Evolutionary conservation across 1,284 basidiomycete species (phyloP).

Genomic region (Trametes pubescens): DNA sequence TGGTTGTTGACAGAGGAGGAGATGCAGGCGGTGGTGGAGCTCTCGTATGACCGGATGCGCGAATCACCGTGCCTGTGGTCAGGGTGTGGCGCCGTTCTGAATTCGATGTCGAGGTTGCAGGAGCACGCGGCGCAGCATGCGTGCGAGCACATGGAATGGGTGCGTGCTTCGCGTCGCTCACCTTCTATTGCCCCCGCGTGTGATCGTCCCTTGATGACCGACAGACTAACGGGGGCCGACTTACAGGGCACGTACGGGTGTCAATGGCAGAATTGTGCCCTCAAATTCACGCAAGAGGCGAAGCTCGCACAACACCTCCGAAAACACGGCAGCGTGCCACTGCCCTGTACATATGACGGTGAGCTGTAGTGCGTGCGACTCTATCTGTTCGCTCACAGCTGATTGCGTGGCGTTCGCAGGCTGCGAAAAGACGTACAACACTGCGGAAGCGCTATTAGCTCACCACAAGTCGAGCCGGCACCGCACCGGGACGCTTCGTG

Average conservation of each 20-base stretch:
- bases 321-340: slow-evolving; percentile 51
- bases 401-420: slow-evolving; percentile 40
- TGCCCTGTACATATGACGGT: slow-evolving; percentile 60
- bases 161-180: slow-evolving; percentile 32
- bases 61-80: slow-evolving; percentile 65
- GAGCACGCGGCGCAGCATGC: slow-evolving; percentile 61
- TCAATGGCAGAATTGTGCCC: slow-evolving; percentile 57
- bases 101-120: slow-evolving; percentile 57
- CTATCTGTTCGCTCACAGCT: neutral
- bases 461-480: slow-evolving; percentile 41
- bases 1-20: slow-evolving; percentile 23
- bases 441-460: slow-evolving; percentile 46
- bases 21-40: slow-evolving; percentile 25
- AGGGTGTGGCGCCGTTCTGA: slow-evolving; percentile 61
- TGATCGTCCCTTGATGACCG: slow-evolving; percentile 9
- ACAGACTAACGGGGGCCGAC: slow-evolving; percentile 14
- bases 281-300: slow-evolving; percentile 43
- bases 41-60: slow-evolving; percentile 55
- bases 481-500: slow-evolving; percentile 40
- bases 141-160: slow-evolving; percentile 42
- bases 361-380: slow-evolving; percentile 5
- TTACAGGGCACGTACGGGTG: slow-evolving; percentile 47
- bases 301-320: slow-evolving; percentile 51
- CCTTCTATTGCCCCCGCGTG: slow-evolving; percentile 26
- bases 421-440: slow-evolving; percentile 51